Evolutionary conservation across 1,284 basidiomycete species (phyloP).

Genomic region (Cryptococcus wingfieldii): DNA sequence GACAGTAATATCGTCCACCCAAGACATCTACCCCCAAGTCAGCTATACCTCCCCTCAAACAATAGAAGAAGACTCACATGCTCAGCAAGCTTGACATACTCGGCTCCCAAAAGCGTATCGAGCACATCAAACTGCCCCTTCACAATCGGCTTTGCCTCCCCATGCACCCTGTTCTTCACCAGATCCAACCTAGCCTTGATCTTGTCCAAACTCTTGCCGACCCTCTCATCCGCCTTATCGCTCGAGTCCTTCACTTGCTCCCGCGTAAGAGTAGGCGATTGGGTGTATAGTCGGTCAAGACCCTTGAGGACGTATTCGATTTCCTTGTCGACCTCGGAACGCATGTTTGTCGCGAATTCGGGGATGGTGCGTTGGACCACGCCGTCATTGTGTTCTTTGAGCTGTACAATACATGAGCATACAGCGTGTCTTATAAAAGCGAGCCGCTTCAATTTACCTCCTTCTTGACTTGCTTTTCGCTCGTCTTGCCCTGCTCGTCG

Average conservation of each 20-base stretch:
- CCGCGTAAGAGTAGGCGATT: conserved; percentile 27
- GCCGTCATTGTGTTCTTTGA: conserved; percentile 9
- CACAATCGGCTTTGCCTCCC: conserved; percentile 24
- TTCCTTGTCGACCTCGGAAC: conserved; percentile 32
- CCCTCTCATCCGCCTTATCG: conserved; percentile 25
- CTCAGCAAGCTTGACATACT: conserved; percentile 30
- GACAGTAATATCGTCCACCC: conserved; percentile 21
- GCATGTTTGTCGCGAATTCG: conserved; percentile 19
- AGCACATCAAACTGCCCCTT: conserved; percentile 21
- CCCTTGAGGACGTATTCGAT: conserved; percentile 36
- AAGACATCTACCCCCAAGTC: conserved; percentile 17
- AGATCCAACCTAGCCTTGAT: conserved; percentile 25
- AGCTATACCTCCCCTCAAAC: not conserved
- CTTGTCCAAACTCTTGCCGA: conserved; percentile 18
- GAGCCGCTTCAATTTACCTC: conserved; percentile 27
- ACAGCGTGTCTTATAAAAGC: not conserved
- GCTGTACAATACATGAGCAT: conserved; percentile 7
- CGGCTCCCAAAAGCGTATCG: conserved; percentile 25
- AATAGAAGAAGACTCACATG: conserved; percentile 19
- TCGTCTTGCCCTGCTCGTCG: conserved; percentile 30
- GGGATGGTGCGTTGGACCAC: conserved; percentile 20
- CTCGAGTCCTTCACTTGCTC: conserved; percentile 34
- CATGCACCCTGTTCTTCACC: conserved; percentile 13
- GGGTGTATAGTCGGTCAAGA: conserved; percentile 44
- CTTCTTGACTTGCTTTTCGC: conserved; percentile 21